Conservation (phyloP, 345 rosid species). For the Bretschneidera sinensis region DNA sequence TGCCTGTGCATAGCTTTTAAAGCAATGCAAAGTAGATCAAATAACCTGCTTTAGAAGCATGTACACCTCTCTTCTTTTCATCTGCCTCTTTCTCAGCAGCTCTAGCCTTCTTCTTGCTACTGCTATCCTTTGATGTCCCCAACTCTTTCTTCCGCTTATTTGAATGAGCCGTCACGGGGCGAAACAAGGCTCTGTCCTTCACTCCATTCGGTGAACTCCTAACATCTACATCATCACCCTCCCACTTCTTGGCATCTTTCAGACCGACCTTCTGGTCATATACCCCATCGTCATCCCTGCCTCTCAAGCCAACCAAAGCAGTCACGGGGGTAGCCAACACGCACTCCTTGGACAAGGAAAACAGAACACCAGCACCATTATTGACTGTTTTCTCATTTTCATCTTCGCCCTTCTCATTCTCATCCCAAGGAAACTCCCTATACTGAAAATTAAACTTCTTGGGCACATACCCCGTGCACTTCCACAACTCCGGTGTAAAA, state of each 20-base stretch:
- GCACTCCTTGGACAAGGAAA: slow-evolving; percentile 72
- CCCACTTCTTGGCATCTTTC: slow-evolving; percentile 39
- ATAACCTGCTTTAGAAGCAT: slow-evolving; percentile 46
- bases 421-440: slow-evolving; percentile 75
- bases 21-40: slow-evolving; percentile 8
- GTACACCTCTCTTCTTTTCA: slow-evolving; percentile 39
- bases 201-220: slow-evolving; percentile 35
- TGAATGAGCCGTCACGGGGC: slow-evolving; percentile 44
- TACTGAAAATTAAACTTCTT: slow-evolving; percentile 75
- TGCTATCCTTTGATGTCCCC: slow-evolving; percentile 46
- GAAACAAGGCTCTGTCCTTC: slow-evolving; percentile 56
- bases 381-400: slow-evolving; percentile 50
- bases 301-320: slow-evolving; percentile 35
- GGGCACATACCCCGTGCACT: slow-evolving; percentile 79
- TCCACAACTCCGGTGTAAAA: slow-evolving; percentile 76
- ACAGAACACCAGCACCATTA: slow-evolving; percentile 80
- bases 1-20: not conserved
- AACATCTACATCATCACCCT: slow-evolving; percentile 34
- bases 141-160: slow-evolving; percentile 54
- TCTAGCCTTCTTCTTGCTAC: slow-evolving; percentile 65
- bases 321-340: slow-evolving; percentile 34
- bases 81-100: slow-evolving; percentile 45
- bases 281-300: slow-evolving; percentile 27
- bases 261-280: slow-evolving; percentile 22
- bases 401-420: slow-evolving; percentile 30